Percentiles rank a stretch among this genome's conserved stretches.
Conservation (phyloP, 805 yeast species). For the Candida morakotiae region DNA sequence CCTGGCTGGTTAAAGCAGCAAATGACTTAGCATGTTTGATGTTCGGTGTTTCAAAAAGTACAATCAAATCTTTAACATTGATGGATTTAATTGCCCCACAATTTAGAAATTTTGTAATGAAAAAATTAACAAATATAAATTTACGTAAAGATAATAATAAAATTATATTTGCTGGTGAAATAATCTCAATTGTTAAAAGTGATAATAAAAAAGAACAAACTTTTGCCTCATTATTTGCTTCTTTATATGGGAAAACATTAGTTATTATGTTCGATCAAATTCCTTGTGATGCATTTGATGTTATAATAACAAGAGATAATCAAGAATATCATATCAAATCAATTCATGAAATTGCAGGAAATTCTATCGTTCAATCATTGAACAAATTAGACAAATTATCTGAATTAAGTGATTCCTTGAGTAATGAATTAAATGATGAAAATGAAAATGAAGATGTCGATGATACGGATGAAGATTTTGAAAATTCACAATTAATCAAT, state of each 20-base stretch:
- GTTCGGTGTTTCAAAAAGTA: slow-evolving; percentile 72
- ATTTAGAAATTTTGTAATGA: slow-evolving; percentile 64
- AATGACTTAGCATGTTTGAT: slow-evolving; percentile 86
- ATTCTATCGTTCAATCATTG: slow-evolving; percentile 18
- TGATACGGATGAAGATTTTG: slow-evolving; percentile 17
- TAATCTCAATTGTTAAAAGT: slow-evolving; percentile 73
- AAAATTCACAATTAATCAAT: slow-evolving; percentile 40
- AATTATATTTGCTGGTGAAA: slow-evolving; percentile 75
- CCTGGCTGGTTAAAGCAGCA: slow-evolving; percentile 80
- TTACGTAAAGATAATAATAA: slow-evolving; percentile 21
- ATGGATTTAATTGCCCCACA: slow-evolving; percentile 77
- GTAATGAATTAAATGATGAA: slow-evolving; percentile 15
- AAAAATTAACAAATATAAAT: slow-evolving; percentile 40
- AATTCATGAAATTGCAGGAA: slow-evolving; percentile 33
- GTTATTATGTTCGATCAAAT: slow-evolving; percentile 88
- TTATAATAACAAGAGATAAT: slow-evolving; percentile 27
- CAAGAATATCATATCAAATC: slow-evolving; percentile 18
- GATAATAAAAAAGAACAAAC: slow-evolving; percentile 70
- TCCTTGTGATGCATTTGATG: slow-evolving; percentile 56
- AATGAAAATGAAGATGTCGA: slow-evolving; percentile 11
- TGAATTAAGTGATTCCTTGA: slow-evolving; percentile 25
- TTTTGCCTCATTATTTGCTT: slow-evolving; percentile 73
- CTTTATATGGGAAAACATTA: slow-evolving; percentile 62
- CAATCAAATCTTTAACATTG: slow-evolving; percentile 58
- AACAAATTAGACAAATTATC: slow-evolving; percentile 15